Percentiles rank a stretch among this genome's conserved stretches.
phyloP scores from a whole-genome alignment of 2,329 filamentous ascomycete genomes.

The Monilinia aucupariae region DNA sequence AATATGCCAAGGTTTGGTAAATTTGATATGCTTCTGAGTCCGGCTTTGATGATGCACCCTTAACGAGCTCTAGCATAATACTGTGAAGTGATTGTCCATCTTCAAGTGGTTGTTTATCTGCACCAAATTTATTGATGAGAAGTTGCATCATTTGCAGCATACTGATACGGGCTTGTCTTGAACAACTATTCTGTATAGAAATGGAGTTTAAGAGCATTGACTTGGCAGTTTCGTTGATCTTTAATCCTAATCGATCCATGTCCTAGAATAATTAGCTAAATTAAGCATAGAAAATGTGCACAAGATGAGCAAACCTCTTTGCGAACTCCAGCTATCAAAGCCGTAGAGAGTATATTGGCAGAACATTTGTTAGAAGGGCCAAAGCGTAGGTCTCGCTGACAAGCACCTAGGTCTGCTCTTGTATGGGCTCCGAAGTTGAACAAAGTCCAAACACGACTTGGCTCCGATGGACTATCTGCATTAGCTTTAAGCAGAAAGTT shows the following conservation, averaged over 20 bases:
- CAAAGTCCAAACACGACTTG: slow-evolving; percentile 16
- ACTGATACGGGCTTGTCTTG: slow-evolving; percentile 21
- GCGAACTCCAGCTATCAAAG: slow-evolving; percentile 26
- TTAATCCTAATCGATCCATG: slow-evolving; percentile 16
- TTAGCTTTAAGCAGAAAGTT: slow-evolving; percentile 19
- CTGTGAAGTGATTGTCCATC: slow-evolving; percentile 18
- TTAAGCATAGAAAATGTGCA: too few species aligned
- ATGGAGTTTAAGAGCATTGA: slow-evolving; percentile 28
- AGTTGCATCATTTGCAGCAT: slow-evolving; percentile 31
- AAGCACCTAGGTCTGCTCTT: background rate
- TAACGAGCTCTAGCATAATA: slow-evolving; percentile 20
- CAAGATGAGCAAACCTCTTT: slow-evolving; percentile 23
- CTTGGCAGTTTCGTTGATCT: slow-evolving; percentile 22
- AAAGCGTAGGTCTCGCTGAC: slow-evolving; percentile 10
- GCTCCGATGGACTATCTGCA: slow-evolving; percentile 1
- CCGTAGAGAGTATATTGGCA: slow-evolving; percentile 14
- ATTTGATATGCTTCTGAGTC: slow-evolving; percentile 21
- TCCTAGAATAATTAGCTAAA: slow-evolving; percentile 21
- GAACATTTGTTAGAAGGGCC: slow-evolving; percentile 16
- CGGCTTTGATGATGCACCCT: background rate
- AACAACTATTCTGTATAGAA: slow-evolving; percentile 16
- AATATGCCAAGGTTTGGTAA: slow-evolving; percentile 30
- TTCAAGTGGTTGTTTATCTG: slow-evolving; percentile 15
- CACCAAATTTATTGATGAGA: slow-evolving; percentile 33
- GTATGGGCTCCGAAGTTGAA: slow-evolving; percentile 14